Conservation (phyloP, 805 yeast species). For the Kuraishia ogatae region DNA sequence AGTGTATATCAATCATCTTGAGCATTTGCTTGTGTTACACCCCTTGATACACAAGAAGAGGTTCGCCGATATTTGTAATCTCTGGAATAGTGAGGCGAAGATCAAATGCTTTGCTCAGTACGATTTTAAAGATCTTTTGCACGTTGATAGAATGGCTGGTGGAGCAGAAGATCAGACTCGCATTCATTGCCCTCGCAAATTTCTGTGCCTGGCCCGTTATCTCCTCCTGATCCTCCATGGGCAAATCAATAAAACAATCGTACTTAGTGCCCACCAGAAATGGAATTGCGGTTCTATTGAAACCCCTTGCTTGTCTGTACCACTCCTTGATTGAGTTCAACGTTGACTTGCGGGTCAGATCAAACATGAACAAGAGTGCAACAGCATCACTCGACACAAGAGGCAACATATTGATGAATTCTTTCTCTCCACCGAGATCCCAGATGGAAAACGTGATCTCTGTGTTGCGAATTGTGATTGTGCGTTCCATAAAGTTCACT, state of each 20-base stretch:
- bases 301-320: constrained; percentile 88
- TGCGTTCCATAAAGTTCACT: constrained; percentile 90
- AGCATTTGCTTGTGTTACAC: constrained; percentile 5
- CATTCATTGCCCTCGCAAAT: constrained; percentile 85
- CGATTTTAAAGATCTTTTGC: constrained; percentile 87
- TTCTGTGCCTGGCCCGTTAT: constrained; percentile 75
- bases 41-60: constrained; percentile 59
- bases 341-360: constrained; percentile 78
- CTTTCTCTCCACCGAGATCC: constrained; percentile 95
- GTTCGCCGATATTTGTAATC: constrained; percentile 82
- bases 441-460: constrained; percentile 87
- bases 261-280: constrained; percentile 89
- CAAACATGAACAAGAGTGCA: constrained; percentile 85
- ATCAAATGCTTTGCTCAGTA: constrained; percentile 86
- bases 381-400: constrained; percentile 88
- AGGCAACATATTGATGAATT: constrained; percentile 92
- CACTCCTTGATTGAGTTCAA: constrained; percentile 86
- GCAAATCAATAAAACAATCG: constrained; percentile 74
- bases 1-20: no score
- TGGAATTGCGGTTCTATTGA: constrained; percentile 86
- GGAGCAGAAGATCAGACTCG: constrained; percentile 78
- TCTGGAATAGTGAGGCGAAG: constrained; percentile 77
- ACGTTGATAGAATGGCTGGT: constrained; percentile 88
- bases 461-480: constrained; percentile 74
- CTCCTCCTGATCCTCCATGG: constrained; percentile 74